Conservation (phyloP, 1,284 basidiomycete species). For the Pterulicium gracile region DNA sequence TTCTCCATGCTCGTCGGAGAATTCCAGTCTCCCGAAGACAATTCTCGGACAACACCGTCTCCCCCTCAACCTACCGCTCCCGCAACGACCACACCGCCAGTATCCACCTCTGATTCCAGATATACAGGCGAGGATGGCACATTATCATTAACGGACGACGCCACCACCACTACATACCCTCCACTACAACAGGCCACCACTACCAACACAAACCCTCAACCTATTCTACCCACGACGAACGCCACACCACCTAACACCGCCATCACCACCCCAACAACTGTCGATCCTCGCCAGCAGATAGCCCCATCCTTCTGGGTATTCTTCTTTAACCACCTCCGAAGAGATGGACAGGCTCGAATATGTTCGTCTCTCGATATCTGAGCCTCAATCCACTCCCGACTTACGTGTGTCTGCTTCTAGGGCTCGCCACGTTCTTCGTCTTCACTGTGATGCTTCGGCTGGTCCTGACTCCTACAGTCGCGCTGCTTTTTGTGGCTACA, state of each 20-base stretch:
- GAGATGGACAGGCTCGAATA: conserved; percentile 59
- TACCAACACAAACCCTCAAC: conserved; percentile 8
- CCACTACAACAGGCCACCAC: conserved; percentile 9
- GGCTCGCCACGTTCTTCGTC: conserved; percentile 56
- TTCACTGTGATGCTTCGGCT: conserved; percentile 64
- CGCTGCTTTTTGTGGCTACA: conserved; percentile 58
- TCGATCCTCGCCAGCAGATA: conserved; percentile 9
- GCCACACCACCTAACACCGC: conserved; percentile 14
- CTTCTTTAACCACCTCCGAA: conserved; percentile 45
- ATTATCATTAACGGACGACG: too few species aligned
- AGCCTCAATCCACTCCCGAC: background rate
- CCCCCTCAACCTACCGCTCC: conserved; percentile 11
- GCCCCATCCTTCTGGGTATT: conserved; percentile 33
- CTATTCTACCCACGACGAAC: conserved; percentile 12
- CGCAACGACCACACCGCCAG: conserved; percentile 2
- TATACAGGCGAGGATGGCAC: too few species aligned
- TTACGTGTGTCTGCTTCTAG: conserved; percentile 22
- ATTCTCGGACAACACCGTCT: conserved; percentile 15
- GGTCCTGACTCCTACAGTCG: conserved; percentile 59
- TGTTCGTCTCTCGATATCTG: conserved; percentile 31
- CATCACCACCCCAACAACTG: conserved; percentile 14
- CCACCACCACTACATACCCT: conserved; percentile 4
- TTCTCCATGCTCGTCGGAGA: conserved; percentile 72
- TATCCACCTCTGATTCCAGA: too few species aligned
- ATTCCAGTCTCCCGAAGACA: conserved; percentile 72